Percentiles rank a stretch among this genome's conserved stretches.
phyloP scores from a whole-genome alignment of 2,329 filamentous ascomycete genomes.

The Talaromyces sp. region DNA sequence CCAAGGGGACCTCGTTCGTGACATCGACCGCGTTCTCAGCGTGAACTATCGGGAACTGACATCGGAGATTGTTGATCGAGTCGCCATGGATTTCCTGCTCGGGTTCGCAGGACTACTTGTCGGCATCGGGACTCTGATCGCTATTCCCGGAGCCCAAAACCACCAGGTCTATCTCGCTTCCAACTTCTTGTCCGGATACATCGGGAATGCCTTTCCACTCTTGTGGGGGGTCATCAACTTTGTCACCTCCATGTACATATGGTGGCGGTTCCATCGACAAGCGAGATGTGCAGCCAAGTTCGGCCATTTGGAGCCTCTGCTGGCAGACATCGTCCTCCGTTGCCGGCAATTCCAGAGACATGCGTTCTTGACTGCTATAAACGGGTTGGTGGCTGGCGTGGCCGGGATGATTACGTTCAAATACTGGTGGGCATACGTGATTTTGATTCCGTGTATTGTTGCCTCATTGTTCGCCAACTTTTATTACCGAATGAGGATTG shows the following conservation, averaged over 20 bases:
- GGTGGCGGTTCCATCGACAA: slow-evolving; percentile 38
- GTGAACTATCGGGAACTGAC: slow-evolving; percentile 48
- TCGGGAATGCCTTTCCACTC: slow-evolving; percentile 51
- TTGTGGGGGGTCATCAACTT: slow-evolving; percentile 48
- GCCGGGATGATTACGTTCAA: slow-evolving; percentile 49
- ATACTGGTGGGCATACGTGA: slow-evolving; percentile 51
- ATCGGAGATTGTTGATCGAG: slow-evolving; percentile 49
- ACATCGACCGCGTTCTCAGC: slow-evolving; percentile 38
- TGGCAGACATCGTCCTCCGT: slow-evolving; percentile 31
- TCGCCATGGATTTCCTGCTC: slow-evolving; percentile 49
- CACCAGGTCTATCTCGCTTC: slow-evolving; percentile 40
- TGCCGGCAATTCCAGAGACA: slow-evolving; percentile 43
- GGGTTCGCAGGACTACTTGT: slow-evolving; percentile 49
- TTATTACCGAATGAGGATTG: slow-evolving; percentile 45
- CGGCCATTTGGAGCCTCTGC: slow-evolving; percentile 21
- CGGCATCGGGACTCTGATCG: slow-evolving; percentile 50
- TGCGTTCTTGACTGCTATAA: slow-evolving; percentile 41
- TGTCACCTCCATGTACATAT: slow-evolving; percentile 45
- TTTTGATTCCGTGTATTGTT: slow-evolving; percentile 49
- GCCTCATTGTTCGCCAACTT: slow-evolving; percentile 44
- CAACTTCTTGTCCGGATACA: slow-evolving; percentile 53
- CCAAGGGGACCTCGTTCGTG: slow-evolving; percentile 15
- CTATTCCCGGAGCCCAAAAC: slow-evolving; percentile 46
- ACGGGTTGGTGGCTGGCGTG: slow-evolving; percentile 45
- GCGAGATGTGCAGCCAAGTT: slow-evolving; percentile 20